phyloP scores from a whole-genome alignment of 2,329 filamentous ascomycete species.

The Fusarium sp. region DNA sequence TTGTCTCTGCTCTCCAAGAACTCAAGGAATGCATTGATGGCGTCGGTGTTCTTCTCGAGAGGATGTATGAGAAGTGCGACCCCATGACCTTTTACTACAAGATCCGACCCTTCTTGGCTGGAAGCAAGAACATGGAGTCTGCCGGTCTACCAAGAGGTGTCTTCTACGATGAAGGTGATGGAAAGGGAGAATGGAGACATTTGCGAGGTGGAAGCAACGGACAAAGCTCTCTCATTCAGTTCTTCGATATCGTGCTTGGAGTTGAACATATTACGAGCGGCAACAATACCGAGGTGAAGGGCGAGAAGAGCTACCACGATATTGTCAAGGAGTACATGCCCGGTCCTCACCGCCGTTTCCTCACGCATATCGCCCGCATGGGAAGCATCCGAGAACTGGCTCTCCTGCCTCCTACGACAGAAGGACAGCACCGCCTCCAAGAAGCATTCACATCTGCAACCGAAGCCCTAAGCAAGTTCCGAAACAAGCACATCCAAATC shows the following conservation, averaged over 20 bases:
- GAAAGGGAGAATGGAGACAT: conserved; percentile 75
- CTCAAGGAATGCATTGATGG: conserved; percentile 76
- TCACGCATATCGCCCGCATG: conserved; percentile 74
- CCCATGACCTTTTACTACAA: conserved; percentile 89
- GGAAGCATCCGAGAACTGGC: conserved; percentile 81
- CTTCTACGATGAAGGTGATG: conserved; percentile 81
- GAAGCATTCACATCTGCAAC: conserved; percentile 76
- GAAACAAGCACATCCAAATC: conserved; percentile 89
- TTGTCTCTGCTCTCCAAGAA: conserved; percentile 71
- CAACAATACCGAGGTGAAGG: conserved; percentile 37
- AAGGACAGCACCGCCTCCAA: conserved; percentile 57
- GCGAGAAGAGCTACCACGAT: conserved; percentile 58
- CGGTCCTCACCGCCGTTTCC: conserved; percentile 80
- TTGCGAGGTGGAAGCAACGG: conserved; percentile 93
- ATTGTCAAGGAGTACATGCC: conserved; percentile 94
- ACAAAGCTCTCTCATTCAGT: conserved; percentile 91
- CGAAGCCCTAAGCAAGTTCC: conserved; percentile 77
- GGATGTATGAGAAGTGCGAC: conserved; percentile 92
- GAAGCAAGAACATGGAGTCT: conserved; percentile 90
- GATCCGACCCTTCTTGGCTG: conserved; percentile 88
- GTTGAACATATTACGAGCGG: conserved; percentile 74
- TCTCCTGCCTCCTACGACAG: conserved; percentile 62
- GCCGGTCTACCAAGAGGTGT: conserved; percentile 86
- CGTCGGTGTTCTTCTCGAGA: conserved; percentile 73
- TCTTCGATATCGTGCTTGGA: conserved; percentile 88